These are phyloP conservation scores for Xylariaceae sp. DNA, from an alignment of 2,329 filamentous ascomycete genomes.

Conservation along the genomic window DNA sequence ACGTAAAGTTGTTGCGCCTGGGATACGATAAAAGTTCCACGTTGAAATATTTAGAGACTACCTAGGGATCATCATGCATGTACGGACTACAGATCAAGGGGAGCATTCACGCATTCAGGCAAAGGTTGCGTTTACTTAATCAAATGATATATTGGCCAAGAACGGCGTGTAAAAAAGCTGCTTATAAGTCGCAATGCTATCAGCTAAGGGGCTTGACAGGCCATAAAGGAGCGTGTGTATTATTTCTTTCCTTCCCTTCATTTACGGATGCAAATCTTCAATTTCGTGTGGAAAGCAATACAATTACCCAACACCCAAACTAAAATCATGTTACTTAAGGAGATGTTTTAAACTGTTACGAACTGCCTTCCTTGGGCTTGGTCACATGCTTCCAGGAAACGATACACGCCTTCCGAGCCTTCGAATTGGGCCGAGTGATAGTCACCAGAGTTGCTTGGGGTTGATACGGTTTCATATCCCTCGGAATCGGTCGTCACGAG, in stretches of 20 bases:
- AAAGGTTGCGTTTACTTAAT: not conserved
- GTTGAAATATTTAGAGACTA: not conserved
- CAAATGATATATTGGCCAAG: not conserved
- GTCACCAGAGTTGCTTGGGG: conserved; percentile 40
- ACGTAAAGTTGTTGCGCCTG: conserved; percentile 16
- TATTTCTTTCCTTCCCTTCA: conserved; percentile 1
- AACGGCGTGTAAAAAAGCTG: conserved; percentile 12
- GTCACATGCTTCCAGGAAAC: conserved; percentile 55
- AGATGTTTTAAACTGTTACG: not conserved
- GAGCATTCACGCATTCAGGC: not conserved
- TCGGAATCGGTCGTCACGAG: conserved; percentile 40
- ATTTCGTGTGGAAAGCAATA: not conserved
- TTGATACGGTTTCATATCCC: conserved; percentile 48
- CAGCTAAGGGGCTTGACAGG: conserved; percentile 2
- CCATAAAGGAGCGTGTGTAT: conserved; percentile 22
- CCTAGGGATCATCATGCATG: not conserved
- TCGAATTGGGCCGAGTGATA: conserved; percentile 47
- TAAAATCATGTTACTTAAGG: not conserved
- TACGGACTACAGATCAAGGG: not conserved
- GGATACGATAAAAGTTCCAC: not conserved
- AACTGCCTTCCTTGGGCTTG: conserved; percentile 26
- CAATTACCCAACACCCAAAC: conserved; percentile 6
- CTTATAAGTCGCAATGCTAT: conserved; percentile 1
- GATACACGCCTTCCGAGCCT: conserved; percentile 53
- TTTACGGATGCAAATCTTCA: not conserved